These are phyloP conservation scores for Pichia insulana DNA, from an alignment of 805 yeast genomes.

Conservation along the genomic window DNA sequence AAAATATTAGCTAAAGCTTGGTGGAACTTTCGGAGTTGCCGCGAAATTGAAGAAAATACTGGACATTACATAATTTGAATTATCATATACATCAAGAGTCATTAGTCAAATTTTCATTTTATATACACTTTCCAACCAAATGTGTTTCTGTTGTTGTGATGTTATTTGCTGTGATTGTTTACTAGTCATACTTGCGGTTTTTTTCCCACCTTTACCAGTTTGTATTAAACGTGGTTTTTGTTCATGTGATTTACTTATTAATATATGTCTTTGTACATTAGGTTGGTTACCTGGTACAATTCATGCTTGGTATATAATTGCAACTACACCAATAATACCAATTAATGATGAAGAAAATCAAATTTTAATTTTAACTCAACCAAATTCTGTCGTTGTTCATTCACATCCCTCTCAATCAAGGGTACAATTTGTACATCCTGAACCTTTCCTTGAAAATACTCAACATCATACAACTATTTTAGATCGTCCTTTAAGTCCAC, in stretches of 20 bases:
- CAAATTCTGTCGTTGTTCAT: constrained; percentile 12
- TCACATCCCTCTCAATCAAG: constrained; percentile 23
- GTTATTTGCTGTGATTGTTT: constrained; percentile 48
- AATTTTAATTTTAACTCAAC: constrained; percentile 20
- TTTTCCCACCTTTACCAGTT: constrained; percentile 77
- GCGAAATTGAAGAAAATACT: no score
- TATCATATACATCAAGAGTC: no score
- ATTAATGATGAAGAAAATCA: constrained; percentile 24
- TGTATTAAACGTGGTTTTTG: constrained; percentile 63
- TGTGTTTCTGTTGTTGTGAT: constrained; percentile 25
- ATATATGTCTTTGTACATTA: constrained; percentile 49
- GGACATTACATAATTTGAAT: no score
- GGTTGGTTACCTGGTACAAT: constrained; percentile 66
- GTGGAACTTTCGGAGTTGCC: no score
- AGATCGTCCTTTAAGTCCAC: constrained; percentile 19
- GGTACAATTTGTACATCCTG: constrained; percentile 24
- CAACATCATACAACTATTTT: not conserved
- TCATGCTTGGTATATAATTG: constrained; percentile 60
- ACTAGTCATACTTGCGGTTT: constrained; percentile 57
- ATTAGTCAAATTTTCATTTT: no score
- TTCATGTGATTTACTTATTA: constrained; percentile 61
- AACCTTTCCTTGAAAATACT: constrained; percentile 22
- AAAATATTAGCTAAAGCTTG: no score
- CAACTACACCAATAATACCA: constrained; percentile 36
- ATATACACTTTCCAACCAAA: no score